Base-by-base conservation (phyloP, 768 basidiomycete genomes). In the Boletus speciosus region DNA sequence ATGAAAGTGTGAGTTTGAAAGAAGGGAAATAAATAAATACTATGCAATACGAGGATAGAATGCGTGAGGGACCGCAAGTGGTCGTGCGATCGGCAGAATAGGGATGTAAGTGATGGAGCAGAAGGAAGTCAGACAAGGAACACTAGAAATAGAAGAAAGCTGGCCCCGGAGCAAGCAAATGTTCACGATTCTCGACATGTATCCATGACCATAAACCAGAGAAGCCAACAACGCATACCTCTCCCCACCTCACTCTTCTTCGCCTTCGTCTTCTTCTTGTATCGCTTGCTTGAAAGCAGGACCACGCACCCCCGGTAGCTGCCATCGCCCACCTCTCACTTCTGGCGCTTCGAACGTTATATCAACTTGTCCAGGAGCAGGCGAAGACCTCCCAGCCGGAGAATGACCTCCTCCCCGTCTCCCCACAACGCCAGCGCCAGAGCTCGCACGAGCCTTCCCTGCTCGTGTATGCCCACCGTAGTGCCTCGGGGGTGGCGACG, bases 221-320 rank as follows among this genome's bases (percentile, higher is more conserved):
- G 25, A 42, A 57, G 34, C 11, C 47, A 52, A 53, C 14, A 49
- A 32, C 7, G 25, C 49, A 48, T 43, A 58, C 42, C 46, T 57
- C 48, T 39, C 45, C 54, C 50, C 38, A 38, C 11, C 16, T 68
- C 48, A 72, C 61, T 89, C 84, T 62, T 90, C 90, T 69, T 91
- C 90, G 21, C 78, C 90, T 67, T 92, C 90, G 60, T 93, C 90
- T 65, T 91, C 90, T 66, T 92, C 90, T 67, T 90, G 87, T 51
- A 90, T 91, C 5, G 87, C 71, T 58, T 85, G 81, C 61, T 65
- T 73, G 61, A 89, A 89, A 9, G 88, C 84, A 47, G 81, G 83
- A 1, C 88, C 89, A 25, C 89, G 80, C n/a, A 71, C 76, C 46
- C 76, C 68, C 25, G 90, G 89, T 12, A 93, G 73, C 65, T 89